phyloP scores from a whole-genome alignment of 1,139 yeast genomes.

The Lodderomyces metapsilosis region DNA sequence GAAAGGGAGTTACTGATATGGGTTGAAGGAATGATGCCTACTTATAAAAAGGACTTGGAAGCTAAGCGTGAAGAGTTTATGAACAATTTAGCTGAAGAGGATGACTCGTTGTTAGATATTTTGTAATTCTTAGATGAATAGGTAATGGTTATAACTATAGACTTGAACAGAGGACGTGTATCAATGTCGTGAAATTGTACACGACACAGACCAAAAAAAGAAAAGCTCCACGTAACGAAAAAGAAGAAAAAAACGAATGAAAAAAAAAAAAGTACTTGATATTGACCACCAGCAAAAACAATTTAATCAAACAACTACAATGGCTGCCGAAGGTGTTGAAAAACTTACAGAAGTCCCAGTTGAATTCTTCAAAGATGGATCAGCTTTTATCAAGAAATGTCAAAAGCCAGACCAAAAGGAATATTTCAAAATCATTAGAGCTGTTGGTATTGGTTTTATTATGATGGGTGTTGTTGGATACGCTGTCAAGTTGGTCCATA shows the following conservation, averaged over 20 bases:
- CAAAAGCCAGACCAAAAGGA: slow-evolving; percentile 91
- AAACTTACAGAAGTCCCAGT: slow-evolving; percentile 86
- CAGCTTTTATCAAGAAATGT: slow-evolving; percentile 85
- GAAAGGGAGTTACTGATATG: slow-evolving; percentile 19
- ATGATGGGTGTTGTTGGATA: slow-evolving; percentile 99
- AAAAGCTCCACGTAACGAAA: slow-evolving; percentile 4
- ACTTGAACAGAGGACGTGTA: no score
- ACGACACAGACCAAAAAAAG: not conserved
- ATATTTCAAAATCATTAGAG: slow-evolving; percentile 83
- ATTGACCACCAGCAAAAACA: not conserved
- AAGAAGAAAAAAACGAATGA: slow-evolving; percentile 1
- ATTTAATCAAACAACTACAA: slow-evolving; percentile 12
- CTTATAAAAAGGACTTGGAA: slow-evolving; percentile 25
- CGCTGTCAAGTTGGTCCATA: slow-evolving; percentile 90
- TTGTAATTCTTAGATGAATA: slow-evolving; percentile 17
- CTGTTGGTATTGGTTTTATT: slow-evolving; percentile 94
- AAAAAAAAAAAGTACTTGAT: not conserved
- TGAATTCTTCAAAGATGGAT: slow-evolving; percentile 88
- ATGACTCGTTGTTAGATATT: slow-evolving; percentile 34
- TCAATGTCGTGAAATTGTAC: no score
- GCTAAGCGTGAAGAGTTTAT: slow-evolving; percentile 27
- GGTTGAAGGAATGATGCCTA: slow-evolving; percentile 23
- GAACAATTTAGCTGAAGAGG: slow-evolving; percentile 30
- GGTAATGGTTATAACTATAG: not conserved
- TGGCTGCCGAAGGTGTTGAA: slow-evolving; percentile 70